Percentiles rank a stretch among this genome's conserved stretches.
Conservation (phyloP, 768 basidiomycete genomes). For the Podaxis pistillaris region DNA sequence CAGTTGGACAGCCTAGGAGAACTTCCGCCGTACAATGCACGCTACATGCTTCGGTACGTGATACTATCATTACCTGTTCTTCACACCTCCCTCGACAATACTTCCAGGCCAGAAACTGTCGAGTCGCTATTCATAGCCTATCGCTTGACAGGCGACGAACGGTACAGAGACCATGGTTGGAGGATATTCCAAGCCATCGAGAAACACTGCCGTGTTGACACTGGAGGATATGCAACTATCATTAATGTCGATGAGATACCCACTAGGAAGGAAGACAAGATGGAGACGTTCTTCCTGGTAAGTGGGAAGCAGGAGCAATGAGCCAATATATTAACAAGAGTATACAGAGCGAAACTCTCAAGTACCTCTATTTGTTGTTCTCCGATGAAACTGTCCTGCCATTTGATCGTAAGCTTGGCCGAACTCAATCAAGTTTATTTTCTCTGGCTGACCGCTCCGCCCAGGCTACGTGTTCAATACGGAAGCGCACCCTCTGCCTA, state of each 20-base stretch:
- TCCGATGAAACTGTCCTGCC: conserved; percentile 71
- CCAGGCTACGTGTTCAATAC: conserved; percentile 91
- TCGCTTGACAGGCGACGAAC: conserved; percentile 81
- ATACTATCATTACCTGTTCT: not conserved
- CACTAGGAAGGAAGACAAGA: conserved; percentile 73
- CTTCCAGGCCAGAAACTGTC: conserved; percentile 80
- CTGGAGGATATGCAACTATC: conserved; percentile 83
- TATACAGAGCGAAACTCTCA: conserved; percentile 78
- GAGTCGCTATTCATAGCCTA: conserved; percentile 92
- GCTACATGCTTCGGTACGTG: conserved; percentile 83
- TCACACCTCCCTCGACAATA: not conserved
- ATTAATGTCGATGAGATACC: conserved; percentile 82
- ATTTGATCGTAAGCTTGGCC: conserved; percentile 57
- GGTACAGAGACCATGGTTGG: conserved; percentile 86
- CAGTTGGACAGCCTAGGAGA: conserved; percentile 30
- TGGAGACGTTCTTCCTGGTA: conserved; percentile 95
- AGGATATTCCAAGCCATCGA: conserved; percentile 87
- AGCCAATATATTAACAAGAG: not conserved
- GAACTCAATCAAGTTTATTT: not conserved
- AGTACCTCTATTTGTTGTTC: conserved; percentile 90
- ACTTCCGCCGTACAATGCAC: conserved; percentile 71
- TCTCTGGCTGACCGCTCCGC: not conserved
- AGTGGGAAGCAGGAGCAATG: conserved; percentile 24
- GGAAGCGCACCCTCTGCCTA: conserved; percentile 65
- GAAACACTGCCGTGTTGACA: conserved; percentile 70